Percentiles rank a stretch among this genome's conserved stretches.
These are phyloP conservation scores for Calonectria leucothoes DNA, from an alignment of 2,329 filamentous ascomycete species.

Conservation along the genomic window DNA sequence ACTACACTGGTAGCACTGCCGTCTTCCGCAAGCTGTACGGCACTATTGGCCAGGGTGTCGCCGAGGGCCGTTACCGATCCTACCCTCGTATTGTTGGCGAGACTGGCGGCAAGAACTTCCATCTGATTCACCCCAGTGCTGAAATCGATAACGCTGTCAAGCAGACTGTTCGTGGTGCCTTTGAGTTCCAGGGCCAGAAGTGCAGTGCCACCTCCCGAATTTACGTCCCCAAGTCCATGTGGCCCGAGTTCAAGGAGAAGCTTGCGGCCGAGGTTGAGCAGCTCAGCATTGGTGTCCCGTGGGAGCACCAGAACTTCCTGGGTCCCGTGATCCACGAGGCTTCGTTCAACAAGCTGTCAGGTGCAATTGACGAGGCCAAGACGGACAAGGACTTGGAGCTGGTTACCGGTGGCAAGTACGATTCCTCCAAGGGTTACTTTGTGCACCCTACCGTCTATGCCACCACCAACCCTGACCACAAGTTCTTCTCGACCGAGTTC, in stretches of 20 bases:
- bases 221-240: constrained; percentile 82
- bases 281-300: constrained; percentile 77
- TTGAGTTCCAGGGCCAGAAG: constrained; percentile 93
- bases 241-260: constrained; percentile 76
- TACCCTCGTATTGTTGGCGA: constrained; percentile 93
- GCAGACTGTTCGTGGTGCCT: constrained; percentile 87
- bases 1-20: constrained; percentile 93
- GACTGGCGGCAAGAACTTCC: constrained; percentile 95
- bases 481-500: constrained; percentile 80
- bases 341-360: constrained; percentile 83
- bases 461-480: constrained; percentile 79
- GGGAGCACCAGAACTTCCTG: constrained; percentile 81
- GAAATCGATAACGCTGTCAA: constrained; percentile 83
- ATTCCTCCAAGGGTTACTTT: constrained; percentile 83
- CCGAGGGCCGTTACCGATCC: constrained; percentile 82
- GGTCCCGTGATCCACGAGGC: constrained; percentile 87
- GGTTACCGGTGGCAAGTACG: constrained; percentile 80
- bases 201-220: constrained; percentile 86
- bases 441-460: constrained; percentile 86
- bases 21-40: constrained; percentile 93
- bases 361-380: constrained; percentile 84
- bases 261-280: constrained; percentile 76
- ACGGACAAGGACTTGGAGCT: constrained; percentile 78
- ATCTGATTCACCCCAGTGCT: constrained; percentile 81
- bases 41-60: constrained; percentile 84